Evolutionary conservation across 2,329 filamentous ascomycete species (phyloP).

Genomic region (Exophiala bonariae): DNA sequence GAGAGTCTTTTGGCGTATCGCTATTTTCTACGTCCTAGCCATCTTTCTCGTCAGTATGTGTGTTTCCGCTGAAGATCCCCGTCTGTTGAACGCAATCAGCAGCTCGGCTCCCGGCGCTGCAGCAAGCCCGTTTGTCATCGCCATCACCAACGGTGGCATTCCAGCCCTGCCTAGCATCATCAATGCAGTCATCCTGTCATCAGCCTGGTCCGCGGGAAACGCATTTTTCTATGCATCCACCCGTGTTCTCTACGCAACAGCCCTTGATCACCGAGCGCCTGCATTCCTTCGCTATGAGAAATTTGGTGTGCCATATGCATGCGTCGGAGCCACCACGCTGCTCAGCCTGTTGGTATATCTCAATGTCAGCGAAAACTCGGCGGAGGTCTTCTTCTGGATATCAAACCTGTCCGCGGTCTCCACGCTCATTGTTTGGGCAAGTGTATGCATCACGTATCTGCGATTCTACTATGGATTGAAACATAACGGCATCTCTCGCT

Average conservation of each 20-base stretch:
- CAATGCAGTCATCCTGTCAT: slow-evolving; percentile 40
- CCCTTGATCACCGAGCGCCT: slow-evolving; percentile 28
- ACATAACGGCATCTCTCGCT: slow-evolving; percentile 51
- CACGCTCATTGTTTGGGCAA: slow-evolving; percentile 52
- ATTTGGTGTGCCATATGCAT: slow-evolving; percentile 58
- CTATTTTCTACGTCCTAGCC: slow-evolving; percentile 58
- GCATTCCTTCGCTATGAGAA: slow-evolving; percentile 53
- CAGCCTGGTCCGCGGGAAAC: slow-evolving; percentile 43
- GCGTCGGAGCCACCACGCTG: slow-evolving; percentile 56
- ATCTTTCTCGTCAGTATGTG: slow-evolving; percentile 59
- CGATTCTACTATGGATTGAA: slow-evolving; percentile 57
- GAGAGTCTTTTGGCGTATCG: slow-evolving; percentile 54
- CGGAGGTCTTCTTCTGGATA: slow-evolving; percentile 48
- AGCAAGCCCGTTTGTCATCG: slow-evolving; percentile 54
- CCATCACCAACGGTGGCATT: slow-evolving; percentile 40
- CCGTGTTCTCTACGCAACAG: slow-evolving; percentile 36
- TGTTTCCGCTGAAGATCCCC: slow-evolving; percentile 56
- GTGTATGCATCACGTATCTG: slow-evolving; percentile 48
- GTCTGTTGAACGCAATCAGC: slow-evolving; percentile 50
- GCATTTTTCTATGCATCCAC: slow-evolving; percentile 37
- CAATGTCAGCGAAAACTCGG: slow-evolving; percentile 22
- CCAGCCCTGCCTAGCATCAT: slow-evolving; percentile 37
- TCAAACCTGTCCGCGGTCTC: slow-evolving; percentile 49
- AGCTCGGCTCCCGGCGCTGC: slow-evolving; percentile 62
- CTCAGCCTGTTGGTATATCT: slow-evolving; percentile 46